Evolutionary conservation across 139 green algal species (phyloP).

Genomic region (Chlorella ohadii): DNA sequence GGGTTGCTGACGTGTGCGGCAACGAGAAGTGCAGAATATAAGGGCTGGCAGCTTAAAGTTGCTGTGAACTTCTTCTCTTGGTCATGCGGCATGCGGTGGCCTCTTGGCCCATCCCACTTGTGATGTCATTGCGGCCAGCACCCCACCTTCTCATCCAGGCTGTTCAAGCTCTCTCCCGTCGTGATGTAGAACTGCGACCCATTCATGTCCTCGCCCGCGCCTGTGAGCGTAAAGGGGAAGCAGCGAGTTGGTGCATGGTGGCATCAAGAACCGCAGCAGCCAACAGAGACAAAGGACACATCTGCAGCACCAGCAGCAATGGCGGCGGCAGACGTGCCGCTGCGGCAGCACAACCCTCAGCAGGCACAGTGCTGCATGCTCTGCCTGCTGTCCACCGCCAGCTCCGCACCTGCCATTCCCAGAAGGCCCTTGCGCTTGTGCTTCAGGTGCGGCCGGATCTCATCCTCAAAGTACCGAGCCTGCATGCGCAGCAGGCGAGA

Average conservation of each 20-base stretch:
- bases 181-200: constrained; percentile 97
- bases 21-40: no score
- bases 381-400: no score
- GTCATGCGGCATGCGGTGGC: not conserved
- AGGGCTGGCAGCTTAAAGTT: no score
- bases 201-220: constrained; percentile 74
- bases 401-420: constrained; percentile 85
- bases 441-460: constrained; percentile 86
- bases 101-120: not conserved
- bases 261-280: no score
- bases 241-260: no score
- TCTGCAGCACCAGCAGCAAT: no score
- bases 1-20: no score
- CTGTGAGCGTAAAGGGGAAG: constrained; percentile 14
- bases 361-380: no score
- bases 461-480: constrained; percentile 95
- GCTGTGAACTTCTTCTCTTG: no score
- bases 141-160: constrained; percentile 85
- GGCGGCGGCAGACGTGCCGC: no score
- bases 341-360: no score
- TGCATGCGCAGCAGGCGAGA: constrained; percentile 70
- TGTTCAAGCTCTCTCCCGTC: constrained; percentile 68
- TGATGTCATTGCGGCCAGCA: not conserved
- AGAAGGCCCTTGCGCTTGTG: constrained; percentile 86
- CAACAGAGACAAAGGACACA: no score